Evolutionary conservation across 169 alveolate genomes (phyloP).

Genomic region (Cryptosporidium ubiquitum): DNA sequence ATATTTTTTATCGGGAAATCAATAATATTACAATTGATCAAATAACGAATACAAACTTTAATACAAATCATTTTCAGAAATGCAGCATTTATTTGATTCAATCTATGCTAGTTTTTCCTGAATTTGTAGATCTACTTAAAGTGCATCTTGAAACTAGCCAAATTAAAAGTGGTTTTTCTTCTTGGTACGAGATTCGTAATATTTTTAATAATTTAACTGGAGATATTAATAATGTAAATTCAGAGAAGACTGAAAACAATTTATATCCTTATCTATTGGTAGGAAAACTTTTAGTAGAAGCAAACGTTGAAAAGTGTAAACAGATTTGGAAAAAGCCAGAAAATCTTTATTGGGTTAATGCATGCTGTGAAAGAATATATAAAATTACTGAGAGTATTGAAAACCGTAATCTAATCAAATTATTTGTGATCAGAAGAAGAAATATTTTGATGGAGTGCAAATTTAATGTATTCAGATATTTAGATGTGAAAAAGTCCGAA

Average conservation of each 20-base stretch:
- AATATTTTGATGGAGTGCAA: conserved; percentile 11
- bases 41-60: conserved; percentile 5
- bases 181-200: conserved; percentile 1
- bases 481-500: conserved; percentile 51
- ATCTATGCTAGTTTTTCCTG: conserved; percentile 55
- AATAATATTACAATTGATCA: conserved; percentile 23
- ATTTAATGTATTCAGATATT: conserved; percentile 63
- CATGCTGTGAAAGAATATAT: conserved; percentile 19
- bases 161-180: background rate
- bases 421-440: conserved; percentile 5
- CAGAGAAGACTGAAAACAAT: background rate
- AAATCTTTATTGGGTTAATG: conserved; percentile 19
- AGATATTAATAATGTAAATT: background rate
- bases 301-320: conserved; percentile 44
- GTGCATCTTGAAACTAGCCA: background rate
- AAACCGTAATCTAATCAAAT: background rate
- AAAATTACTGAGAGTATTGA: conserved; percentile 7
- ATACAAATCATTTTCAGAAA: background rate
- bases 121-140: conserved; percentile 4
- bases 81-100: conserved; percentile 51
- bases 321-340: conserved; percentile 27
- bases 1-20: background rate
- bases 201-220: background rate
- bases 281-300: conserved; percentile 56
- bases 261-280: conserved; percentile 36